Base-by-base conservation (phyloP, 2,329 filamentous ascomycete genomes). In the Alternaria brassicicola region DNA sequence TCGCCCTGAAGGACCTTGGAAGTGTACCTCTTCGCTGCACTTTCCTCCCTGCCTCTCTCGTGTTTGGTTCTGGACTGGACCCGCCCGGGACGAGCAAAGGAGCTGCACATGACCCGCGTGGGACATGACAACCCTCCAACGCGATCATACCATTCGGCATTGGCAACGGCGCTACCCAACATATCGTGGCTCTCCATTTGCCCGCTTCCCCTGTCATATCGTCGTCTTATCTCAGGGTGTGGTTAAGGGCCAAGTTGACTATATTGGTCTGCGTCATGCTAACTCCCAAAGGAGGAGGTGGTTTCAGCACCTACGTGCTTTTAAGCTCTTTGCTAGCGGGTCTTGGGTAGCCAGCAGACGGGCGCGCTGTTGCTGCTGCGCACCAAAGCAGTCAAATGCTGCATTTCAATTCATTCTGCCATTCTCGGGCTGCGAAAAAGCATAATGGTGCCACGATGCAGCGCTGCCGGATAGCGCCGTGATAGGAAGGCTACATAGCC, bases 301-400 rank as follows among this genome's bases (percentile, higher is more conserved):
- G 49, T 65, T 67, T 63, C 26, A 50, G 30, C 48, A 57, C 55
- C 66, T 68, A 47, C 63, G 66, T 70, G 67, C 68, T 69, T 71
- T 71, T 70, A 74, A 74, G 72, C 72, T 74, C 72, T 72, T 69
- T 56, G 67, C 71, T 70, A 74, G 65, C 58, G 59, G 53, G 39
- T 59, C 63, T 63, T 58, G 58, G 57, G 39, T 56, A 61, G 64
- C 68, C 62, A 68, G 59, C 57, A 48, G 69, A 62, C 49, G 46
- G 19, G 36, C 5, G 52, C 28, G 30, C 45, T 23, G 26, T 26
- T 26, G 19, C 57, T 28, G 30, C 39, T 61, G 56, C 55, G 56
- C 35, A 62, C 53, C 57, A 60, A 36, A 51, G 41, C 39, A 46
- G 21, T n/a, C 15, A 28, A 46, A 38, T 25, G 42, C 57, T 35